Evolutionary conservation across 176 grass and related monocot species (phyloP).

Genomic region (Rhynchospora pubera): DNA sequence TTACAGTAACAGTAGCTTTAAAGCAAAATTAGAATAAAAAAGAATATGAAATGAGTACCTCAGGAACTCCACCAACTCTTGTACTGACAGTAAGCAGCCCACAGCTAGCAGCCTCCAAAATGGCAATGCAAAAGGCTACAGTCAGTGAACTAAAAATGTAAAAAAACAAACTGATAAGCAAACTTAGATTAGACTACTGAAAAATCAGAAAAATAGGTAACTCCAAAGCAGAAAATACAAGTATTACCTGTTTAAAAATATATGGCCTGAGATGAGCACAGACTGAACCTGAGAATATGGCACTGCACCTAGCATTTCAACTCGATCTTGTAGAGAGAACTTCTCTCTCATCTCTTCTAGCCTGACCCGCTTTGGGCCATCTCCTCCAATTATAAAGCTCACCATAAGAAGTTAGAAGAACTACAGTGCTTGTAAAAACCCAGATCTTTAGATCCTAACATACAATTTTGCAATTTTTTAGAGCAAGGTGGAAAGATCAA

Average conservation of each 20-base stretch:
- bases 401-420: conserved; percentile 36
- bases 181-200: no score
- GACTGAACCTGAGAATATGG: conserved; percentile 89
- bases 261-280: conserved; percentile 92
- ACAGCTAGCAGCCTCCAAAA: conserved; percentile 95
- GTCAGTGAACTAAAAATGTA: conserved; percentile 74
- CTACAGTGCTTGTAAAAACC: conserved; percentile 11
- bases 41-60: conserved; percentile 31
- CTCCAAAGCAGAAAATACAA: not conserved
- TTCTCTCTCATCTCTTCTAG: conserved; percentile 98
- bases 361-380: conserved; percentile 87
- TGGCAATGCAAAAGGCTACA: conserved; percentile 97
- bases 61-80: conserved; percentile 88
- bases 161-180: not conserved
- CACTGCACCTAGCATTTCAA: conserved; percentile 94
- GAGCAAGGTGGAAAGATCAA: not conserved
- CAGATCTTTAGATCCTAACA: conserved; percentile 2
- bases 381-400: conserved; percentile 85
- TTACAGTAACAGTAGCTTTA: conserved; percentile 15
- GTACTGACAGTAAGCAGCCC: conserved; percentile 95
- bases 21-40: conserved; percentile 9
- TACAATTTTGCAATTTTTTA: not conserved
- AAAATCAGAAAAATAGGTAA: not conserved
- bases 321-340: conserved; percentile 88
- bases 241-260: conserved; percentile 85